Conservation (phyloP, 805 yeast genomes). For the Pichia kluyveri region DNA sequence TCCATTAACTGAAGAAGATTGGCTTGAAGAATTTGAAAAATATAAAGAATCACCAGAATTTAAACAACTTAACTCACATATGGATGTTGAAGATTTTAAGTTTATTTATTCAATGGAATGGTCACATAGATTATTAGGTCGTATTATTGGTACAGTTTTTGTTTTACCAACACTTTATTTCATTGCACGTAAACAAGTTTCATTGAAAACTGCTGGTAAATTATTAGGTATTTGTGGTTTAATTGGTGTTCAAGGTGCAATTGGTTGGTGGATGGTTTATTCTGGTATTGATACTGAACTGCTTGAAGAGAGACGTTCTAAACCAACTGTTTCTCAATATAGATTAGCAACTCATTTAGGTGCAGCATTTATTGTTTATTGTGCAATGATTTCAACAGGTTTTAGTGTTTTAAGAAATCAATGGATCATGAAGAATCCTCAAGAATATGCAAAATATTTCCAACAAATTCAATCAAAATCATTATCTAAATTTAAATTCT, state of each 20-base stretch:
- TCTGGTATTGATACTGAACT: slow-evolving; percentile 84
- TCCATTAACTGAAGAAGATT: slow-evolving; percentile 69
- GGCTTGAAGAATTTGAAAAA: slow-evolving; percentile 78
- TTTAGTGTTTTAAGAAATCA: slow-evolving; percentile 71
- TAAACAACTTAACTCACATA: slow-evolving; percentile 78
- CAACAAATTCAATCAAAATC: slow-evolving; percentile 54
- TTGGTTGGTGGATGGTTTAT: slow-evolving; percentile 99
- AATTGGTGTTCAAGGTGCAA: slow-evolving; percentile 87
- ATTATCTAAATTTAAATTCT: slow-evolving; percentile 45
- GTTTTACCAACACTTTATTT: slow-evolving; percentile 82
- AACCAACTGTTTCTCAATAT: slow-evolving; percentile 97
- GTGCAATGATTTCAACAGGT: slow-evolving; percentile 88
- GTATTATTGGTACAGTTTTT: slow-evolving; percentile 79
- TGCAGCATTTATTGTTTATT: slow-evolving; percentile 80
- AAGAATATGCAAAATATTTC: slow-evolving; percentile 42
- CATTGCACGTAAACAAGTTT: slow-evolving; percentile 54
- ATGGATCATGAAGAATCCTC: slow-evolving; percentile 59
- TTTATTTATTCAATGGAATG: slow-evolving; percentile 96
- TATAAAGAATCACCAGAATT: slow-evolving; percentile 88
- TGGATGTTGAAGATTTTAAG: slow-evolving; percentile 85
- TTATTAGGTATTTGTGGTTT: slow-evolving; percentile 65
- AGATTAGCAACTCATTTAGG: slow-evolving; percentile 90
- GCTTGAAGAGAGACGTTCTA: slow-evolving; percentile 69
- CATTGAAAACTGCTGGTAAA: slow-evolving; percentile 56
- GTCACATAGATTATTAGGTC: slow-evolving; percentile 90